Conservation (phyloP, 2,329 filamentous ascomycete species). For the Endoconidiophora laricicola region DNA sequence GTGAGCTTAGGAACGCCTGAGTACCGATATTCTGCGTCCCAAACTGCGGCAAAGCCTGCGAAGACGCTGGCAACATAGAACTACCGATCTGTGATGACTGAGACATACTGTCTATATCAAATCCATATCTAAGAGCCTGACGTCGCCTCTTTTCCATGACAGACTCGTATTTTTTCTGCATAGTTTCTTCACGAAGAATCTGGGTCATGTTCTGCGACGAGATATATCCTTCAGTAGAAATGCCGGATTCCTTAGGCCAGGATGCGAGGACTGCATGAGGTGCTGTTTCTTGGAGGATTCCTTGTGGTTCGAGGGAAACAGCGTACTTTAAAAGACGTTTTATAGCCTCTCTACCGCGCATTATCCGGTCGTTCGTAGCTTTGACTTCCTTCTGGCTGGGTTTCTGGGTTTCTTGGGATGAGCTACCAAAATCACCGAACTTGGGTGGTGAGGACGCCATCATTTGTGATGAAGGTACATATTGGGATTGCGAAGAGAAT, state of each 20-base stretch:
- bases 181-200: slow-evolving; percentile 3
- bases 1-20: neutral
- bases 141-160: slow-evolving; percentile 9
- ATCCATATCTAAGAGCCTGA: slow-evolving; percentile 8
- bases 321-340: slow-evolving; percentile 22
- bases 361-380: neutral
- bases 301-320: slow-evolving; percentile 17
- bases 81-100: slow-evolving; percentile 4
- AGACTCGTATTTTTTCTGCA: slow-evolving; percentile 9
- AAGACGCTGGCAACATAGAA: slow-evolving; percentile 19
- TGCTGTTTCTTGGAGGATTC: slow-evolving; percentile 16
- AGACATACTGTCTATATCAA: slow-evolving; percentile 2
- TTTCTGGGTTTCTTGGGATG: neutral
- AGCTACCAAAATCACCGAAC: neutral
- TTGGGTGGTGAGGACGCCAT: neutral
- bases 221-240: slow-evolving; percentile 21
- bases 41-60: slow-evolving; percentile 16
- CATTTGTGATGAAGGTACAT: neutral
- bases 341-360: slow-evolving; percentile 17
- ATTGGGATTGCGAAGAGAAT: neutral
- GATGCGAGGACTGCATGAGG: slow-evolving; percentile 20
- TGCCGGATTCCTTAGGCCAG: slow-evolving; percentile 25
- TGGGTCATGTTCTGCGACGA: slow-evolving; percentile 15
- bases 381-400: neutral
- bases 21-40: neutral